Base-by-base conservation (phyloP, 1,284 basidiomycete genomes). In the Serendipita sp. region DNA sequence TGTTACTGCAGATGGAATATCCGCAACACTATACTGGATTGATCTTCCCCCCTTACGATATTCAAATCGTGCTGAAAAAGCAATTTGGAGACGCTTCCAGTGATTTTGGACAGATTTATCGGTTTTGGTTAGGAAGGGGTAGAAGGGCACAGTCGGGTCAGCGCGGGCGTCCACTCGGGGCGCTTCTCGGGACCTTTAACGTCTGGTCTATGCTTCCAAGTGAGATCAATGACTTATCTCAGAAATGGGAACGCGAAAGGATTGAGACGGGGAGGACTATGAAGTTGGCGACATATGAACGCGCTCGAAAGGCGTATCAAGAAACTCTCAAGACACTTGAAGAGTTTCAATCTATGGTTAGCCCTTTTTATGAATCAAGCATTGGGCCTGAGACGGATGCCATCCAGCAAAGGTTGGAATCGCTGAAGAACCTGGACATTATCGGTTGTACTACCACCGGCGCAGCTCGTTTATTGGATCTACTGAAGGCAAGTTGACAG, bases 21-120 rank as follows among this genome's bases (percentile, higher is more conserved):
- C 78, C 80, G 0, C 76, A 77, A 17, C 78, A 81, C 32, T 70
- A 72, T 44, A 72, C 72, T 13, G 70, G 70, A 26, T 66, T 84
- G 32, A 15, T 63, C 1, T 55, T 67, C 5, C 76, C 77, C 0
- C 78, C 80, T 1, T 30, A 17, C 4, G 83, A 79, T 79, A 72
- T 82, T 41, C 65, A 10, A 15, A 61, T 49, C 45, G 67, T 63
- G 30, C 55, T 41, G 61, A 44, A 35, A 38, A 60, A 62, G 15
- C 5, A 3, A 3, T 38, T 43, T 26, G 29, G 10, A 4, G 43
- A n/a, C 53, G 43, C n/a, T 60, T 64, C 17, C 66, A 55, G 64
- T 61, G 63, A n/a, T 69, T 65, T 63, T 69, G 69, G 69, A 43
- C 60, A 2, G 43, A 61, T 12, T 66, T 66, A 0, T 8, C 10